phyloP scores from a whole-genome alignment of 1,284 basidiomycete species.

The Tilletia walkeri region DNA sequence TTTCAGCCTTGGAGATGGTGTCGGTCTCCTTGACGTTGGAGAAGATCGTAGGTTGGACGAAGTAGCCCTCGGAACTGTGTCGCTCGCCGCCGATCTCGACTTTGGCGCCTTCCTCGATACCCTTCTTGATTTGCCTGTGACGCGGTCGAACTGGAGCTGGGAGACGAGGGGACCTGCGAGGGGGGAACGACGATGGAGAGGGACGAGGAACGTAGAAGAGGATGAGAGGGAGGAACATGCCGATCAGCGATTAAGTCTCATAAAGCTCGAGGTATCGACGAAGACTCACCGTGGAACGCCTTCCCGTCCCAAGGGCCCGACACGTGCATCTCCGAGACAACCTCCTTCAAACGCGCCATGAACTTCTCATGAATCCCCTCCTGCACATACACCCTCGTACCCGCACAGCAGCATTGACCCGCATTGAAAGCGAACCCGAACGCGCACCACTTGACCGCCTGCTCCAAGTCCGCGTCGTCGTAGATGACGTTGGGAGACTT shows the following conservation, averaged over 20 bases:
- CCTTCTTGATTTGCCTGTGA: constrained; percentile 83
- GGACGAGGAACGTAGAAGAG: background rate
- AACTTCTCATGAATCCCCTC: constrained; percentile 58
- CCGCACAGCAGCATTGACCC: constrained; percentile 77
- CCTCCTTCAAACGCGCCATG: constrained; percentile 15
- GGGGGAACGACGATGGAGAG: background rate
- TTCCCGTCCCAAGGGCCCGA: constrained; percentile 76
- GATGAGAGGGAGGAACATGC: background rate
- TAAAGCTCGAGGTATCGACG: too few relatives aligned
- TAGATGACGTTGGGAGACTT: constrained; percentile 61
- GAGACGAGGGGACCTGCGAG: constrained; percentile 70
- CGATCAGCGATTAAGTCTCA: too few relatives aligned
- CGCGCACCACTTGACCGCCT: constrained; percentile 59
- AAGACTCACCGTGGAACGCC: constrained; percentile 65
- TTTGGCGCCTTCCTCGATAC: constrained; percentile 75
- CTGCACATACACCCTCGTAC: constrained; percentile 82
- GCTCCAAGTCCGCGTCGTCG: constrained; percentile 65
- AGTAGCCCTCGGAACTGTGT: constrained; percentile 67
- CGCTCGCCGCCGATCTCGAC: constrained; percentile 74
- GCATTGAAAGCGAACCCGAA: constrained; percentile 19
- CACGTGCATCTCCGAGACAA: constrained; percentile 60
- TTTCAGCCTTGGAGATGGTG: constrained; percentile 86
- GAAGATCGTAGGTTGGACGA: constrained; percentile 56
- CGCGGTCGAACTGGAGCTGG: constrained; percentile 75
- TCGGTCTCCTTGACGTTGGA: constrained; percentile 69